These are phyloP conservation scores for Jamesozyma gamospora DNA, from an alignment of 805 yeast genomes.

Conservation along the genomic window DNA sequence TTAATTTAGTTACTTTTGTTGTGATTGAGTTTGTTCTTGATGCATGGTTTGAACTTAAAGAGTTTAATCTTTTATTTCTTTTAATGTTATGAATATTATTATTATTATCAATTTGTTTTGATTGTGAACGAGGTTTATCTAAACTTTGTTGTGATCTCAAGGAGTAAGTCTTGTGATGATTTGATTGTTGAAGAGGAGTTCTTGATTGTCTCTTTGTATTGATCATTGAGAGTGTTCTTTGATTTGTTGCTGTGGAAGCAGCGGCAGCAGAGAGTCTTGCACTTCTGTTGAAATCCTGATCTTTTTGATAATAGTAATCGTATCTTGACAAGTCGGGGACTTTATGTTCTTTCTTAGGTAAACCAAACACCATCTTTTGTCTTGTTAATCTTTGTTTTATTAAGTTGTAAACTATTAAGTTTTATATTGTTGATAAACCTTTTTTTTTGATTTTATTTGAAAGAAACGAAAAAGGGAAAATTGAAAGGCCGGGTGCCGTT, in stretches of 20 bases:
- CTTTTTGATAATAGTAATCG: conserved; percentile 24
- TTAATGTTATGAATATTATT: neutral
- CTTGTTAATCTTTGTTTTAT: neutral
- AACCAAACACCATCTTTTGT: conserved; percentile 17
- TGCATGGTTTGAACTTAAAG: conserved; percentile 14
- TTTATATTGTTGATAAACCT: neutral
- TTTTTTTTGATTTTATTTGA: neutral
- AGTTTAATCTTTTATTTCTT: conserved; percentile 11
- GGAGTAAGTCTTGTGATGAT: neutral
- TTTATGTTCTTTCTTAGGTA: conserved; percentile 19
- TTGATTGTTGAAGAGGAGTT: neutral
- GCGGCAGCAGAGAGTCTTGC: conserved; percentile 23
- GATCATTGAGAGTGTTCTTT: conserved; percentile 10
- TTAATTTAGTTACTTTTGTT: conserved; percentile 41
- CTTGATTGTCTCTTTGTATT: neutral
- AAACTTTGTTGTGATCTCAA: no score
- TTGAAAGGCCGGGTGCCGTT: no score
- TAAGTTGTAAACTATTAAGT: neutral
- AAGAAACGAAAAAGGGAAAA: no score
- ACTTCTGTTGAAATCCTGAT: conserved; percentile 13
- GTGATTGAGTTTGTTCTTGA: conserved; percentile 30
- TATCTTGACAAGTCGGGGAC: conserved; percentile 33
- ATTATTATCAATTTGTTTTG: neutral
- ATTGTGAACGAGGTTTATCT: neutral
- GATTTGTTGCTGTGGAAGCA: conserved; percentile 20